Percentiles rank a stretch among this genome's conserved stretches.
These are phyloP conservation scores for Aspergillus bertholletiae DNA, from an alignment of 495 filamentous ascomycete species.

Conservation along the genomic window DNA sequence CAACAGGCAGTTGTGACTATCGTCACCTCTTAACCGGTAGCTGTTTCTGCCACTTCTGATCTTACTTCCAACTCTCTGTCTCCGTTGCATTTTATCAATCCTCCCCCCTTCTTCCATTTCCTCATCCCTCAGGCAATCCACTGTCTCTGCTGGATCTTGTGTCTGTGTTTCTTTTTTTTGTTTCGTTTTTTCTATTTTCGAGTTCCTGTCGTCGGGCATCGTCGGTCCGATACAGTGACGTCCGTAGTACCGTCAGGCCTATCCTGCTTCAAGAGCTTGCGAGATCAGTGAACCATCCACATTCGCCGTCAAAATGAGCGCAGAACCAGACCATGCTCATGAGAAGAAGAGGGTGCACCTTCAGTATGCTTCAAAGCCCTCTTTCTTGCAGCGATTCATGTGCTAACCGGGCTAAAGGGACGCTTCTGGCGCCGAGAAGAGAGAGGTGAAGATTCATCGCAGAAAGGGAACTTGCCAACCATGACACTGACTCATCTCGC, in stretches of 20 bases:
- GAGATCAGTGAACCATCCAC: constrained; percentile 1
- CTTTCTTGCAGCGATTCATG: constrained; percentile 2
- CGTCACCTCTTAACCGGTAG: constrained; percentile 43
- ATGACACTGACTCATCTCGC: constrained; percentile 23
- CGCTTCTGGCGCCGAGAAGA: constrained; percentile 82
- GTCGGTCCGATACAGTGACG: constrained; percentile 11
- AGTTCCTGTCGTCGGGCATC: constrained; percentile 13
- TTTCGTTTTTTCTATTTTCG: constrained; percentile 1
- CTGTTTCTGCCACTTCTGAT: constrained; percentile 23
- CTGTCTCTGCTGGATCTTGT: constrained; percentile 20
- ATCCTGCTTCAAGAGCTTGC: constrained; percentile 18
- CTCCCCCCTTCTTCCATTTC: constrained; percentile 17
- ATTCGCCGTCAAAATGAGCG: constrained; percentile 50
- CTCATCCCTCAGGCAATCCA: constrained; percentile 22
- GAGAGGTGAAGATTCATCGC: constrained; percentile 58
- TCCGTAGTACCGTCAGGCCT: constrained; percentile 15
- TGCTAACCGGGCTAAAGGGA: constrained; percentile 59
- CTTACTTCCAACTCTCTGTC: constrained; percentile 20
- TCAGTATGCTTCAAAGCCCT: constrained; percentile 55
- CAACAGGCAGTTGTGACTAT: constrained; percentile 21
- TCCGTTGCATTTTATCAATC: constrained; percentile 13
- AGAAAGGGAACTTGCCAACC: neutral
- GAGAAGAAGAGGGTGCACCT: constrained; percentile 89
- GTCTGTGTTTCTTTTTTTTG: neutral
- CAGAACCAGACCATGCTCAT: constrained; percentile 67